Evolutionary conservation across 2,329 filamentous ascomycete genomes (phyloP), one percentile per base, ranked within the genome.

Genomic region (Teratosphaeria nubilosa): DNA sequence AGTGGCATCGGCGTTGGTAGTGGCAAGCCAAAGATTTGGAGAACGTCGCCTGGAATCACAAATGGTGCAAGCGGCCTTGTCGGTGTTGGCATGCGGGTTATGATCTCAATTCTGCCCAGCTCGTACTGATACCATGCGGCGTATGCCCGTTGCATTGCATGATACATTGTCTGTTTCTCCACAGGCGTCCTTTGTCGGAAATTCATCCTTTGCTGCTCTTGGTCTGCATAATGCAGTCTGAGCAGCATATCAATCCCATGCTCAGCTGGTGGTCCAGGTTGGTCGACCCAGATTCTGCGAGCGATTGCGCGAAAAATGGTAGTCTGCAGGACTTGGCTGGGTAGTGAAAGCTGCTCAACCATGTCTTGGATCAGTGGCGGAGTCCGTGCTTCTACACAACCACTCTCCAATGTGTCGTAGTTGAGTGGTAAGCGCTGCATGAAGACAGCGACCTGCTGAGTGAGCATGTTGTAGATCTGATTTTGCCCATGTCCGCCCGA

Each of bases 321-420:
- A 1, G 68, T 70, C 63, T 84, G 80, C 6, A 87, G 70, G 1
- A 78, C 73, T 0, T 72, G 66, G 0, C 84, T 86, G 7, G 66
- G 68, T 13, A 86, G 68, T 5, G 69, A 66, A 37, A 86, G 74
- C 13, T 70, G 63, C n/a, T 69, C 66, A 4, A 76, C 68, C 30
- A 87, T 70, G 64, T 87, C 84, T 56, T 77, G 75, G 34, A 82
- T 76, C n/a, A 84, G 70, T 5, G 83, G 79, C 3, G 84, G 84
- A 63, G 77, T 81, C 1, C 70, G 68, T 48, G 77, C 72, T 22
- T 52, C 37, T 27, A 60, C 64, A 57, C 72, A 64, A 32, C 51
- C 48, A 10, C 58, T 13, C 2, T 62, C 54, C 10, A 72, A 16
- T 7, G 20, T 32, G 2, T 65, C 58, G 62, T 60, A 63, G 59